Percentiles rank a stretch among this genome's conserved stretches.
Evolutionary conservation across 345 rosid genomes (phyloP).

Genomic region (Aquilaria malaccensis): DNA sequence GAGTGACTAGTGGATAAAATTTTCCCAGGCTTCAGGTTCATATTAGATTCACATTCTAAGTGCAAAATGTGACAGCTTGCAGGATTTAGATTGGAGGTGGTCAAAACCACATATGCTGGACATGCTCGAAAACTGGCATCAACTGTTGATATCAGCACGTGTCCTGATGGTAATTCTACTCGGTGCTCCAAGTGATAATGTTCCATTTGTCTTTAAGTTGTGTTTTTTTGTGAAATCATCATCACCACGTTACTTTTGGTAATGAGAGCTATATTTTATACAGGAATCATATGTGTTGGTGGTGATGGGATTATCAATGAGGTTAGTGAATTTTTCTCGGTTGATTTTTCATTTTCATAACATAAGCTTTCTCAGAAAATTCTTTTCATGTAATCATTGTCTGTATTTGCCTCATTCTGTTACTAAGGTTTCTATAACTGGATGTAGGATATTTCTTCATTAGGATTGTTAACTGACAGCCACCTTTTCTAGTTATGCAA

Average conservation of each 20-base stretch:
- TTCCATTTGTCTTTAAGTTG: conserved; percentile 9
- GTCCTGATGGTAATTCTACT: conserved; percentile 73
- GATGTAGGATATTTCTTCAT: no score
- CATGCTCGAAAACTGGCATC: conserved; percentile 87
- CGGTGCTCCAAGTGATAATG: background rate
- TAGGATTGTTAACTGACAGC: no score
- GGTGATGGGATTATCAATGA: conserved; percentile 98
- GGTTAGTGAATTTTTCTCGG: conserved; percentile 39
- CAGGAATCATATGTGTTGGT: conserved; percentile 96
- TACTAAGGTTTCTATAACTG: no score
- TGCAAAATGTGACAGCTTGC: conserved; percentile 70
- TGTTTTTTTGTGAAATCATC: conserved; percentile 1
- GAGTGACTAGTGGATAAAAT: no score
- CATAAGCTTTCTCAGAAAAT: no score
- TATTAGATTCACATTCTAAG: conserved; percentile 5
- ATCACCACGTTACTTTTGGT: conserved; percentile 2
- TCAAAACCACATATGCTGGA: conserved; percentile 85
- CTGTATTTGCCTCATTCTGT: no score
- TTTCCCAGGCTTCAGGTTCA: background rate
- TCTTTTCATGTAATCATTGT: no score
- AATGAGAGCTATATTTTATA: conserved; percentile 20
- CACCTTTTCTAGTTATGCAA: no score
- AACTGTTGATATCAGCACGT: conserved; percentile 73
- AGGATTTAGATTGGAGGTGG: conserved; percentile 89
- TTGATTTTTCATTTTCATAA: background rate